Evolutionary conservation across 2,329 filamentous ascomycete species (phyloP).

Genomic region (Cephalotrichum gorgonifer): DNA sequence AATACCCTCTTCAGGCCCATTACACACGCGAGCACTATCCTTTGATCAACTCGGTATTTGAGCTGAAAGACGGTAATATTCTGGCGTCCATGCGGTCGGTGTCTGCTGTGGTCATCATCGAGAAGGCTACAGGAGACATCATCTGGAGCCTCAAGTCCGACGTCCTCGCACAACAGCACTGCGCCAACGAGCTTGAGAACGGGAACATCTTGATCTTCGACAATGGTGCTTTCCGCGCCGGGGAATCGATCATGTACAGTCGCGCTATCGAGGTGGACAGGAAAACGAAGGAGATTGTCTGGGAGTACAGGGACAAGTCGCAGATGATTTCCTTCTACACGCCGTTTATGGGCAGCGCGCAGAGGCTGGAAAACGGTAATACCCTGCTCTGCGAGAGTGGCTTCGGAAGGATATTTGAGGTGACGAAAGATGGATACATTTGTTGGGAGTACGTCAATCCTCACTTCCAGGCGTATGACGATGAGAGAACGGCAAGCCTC

Average conservation of each 20-base stretch:
- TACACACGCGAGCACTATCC: slow-evolving; percentile 20
- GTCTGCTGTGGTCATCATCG: slow-evolving; percentile 17
- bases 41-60: slow-evolving; percentile 18
- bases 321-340: slow-evolving; percentile 19
- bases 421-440: slow-evolving; percentile 14
- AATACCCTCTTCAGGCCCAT: slow-evolving; percentile 17
- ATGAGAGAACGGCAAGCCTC: slow-evolving; percentile 13
- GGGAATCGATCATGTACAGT: slow-evolving; percentile 18
- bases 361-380: slow-evolving; percentile 16
- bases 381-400: slow-evolving; percentile 17
- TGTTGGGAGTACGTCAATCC: slow-evolving; percentile 20
- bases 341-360: slow-evolving; percentile 19
- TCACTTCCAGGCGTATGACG: slow-evolving; percentile 15
- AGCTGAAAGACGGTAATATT: slow-evolving; percentile 16
- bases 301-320: slow-evolving; percentile 18
- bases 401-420: slow-evolving; percentile 17
- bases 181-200: slow-evolving; percentile 17
- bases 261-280: slow-evolving; percentile 16
- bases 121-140: slow-evolving; percentile 15
- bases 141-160: slow-evolving; percentile 15
- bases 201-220: slow-evolving; percentile 21
- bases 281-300: slow-evolving; percentile 13
- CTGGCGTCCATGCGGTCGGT: slow-evolving; percentile 18
- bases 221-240: slow-evolving; percentile 16
- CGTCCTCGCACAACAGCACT: slow-evolving; percentile 18